A percentile compares a stretch with the other conserved stretches of the same genome.
Conservation (phyloP, 306 rosid genomes). For the Clitoria ternatea region DNA sequence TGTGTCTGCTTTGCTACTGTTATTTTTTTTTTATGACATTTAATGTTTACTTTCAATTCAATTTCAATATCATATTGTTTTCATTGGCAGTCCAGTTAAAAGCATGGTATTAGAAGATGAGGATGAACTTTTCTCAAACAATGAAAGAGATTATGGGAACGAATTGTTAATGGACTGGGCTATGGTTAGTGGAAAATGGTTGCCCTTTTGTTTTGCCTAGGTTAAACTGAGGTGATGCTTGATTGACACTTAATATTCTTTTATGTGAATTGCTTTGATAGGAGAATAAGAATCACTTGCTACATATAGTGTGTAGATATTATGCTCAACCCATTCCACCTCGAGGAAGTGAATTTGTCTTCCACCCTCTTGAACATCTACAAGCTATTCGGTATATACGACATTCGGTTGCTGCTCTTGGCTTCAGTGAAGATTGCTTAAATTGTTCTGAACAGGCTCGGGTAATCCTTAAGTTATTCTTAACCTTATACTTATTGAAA, state of each 20-base stretch:
- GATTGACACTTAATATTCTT: conserved; percentile 28
- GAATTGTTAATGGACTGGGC: conserved; percentile 81
- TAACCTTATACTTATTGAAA: not conserved
- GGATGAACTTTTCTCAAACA: conserved; percentile 51
- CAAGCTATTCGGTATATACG: conserved; percentile 74
- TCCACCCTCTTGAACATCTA: conserved; percentile 92
- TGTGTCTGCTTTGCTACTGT: not conserved
- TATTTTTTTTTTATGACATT: conserved; percentile 8
- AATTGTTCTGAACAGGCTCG: conserved; percentile 40
- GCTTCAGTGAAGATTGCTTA: conserved; percentile 43
- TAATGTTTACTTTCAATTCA: conserved; percentile 15
- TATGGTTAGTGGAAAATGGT: conserved; percentile 59
- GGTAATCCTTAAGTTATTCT: conserved; percentile 47
- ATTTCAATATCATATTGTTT: conserved; percentile 43
- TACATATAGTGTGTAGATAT: conserved; percentile 82
- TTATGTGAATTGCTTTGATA: conserved; percentile 34
- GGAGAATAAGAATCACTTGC: conserved; percentile 81
- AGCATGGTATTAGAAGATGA: conserved; percentile 82
- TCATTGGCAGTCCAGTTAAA: conserved; percentile 93
- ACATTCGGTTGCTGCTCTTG: conserved; percentile 59
- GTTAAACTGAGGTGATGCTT: conserved; percentile 22
- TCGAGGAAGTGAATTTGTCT: conserved; percentile 58
- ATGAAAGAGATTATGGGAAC: conserved; percentile 55
- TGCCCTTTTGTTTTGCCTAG: conserved; percentile 17
- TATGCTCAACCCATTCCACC: conserved; percentile 67